A percentile compares a stretch with the other conserved stretches of the same genome.
Evolutionary conservation across 768 basidiomycete species (phyloP).

Genomic region (Phanerodontia chrysosporium): DNA sequence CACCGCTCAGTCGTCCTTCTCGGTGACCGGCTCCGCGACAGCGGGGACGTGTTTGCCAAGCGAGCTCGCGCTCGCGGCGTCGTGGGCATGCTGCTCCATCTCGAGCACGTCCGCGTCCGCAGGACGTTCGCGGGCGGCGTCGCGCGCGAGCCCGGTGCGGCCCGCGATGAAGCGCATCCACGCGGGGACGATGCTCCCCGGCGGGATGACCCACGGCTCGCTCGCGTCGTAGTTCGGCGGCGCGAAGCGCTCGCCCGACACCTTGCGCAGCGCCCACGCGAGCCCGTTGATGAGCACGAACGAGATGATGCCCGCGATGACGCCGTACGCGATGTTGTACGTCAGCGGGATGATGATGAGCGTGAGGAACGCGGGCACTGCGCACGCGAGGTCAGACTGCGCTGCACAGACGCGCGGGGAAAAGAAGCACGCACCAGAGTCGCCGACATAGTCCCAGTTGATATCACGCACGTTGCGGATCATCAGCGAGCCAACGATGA

Average conservation of each 20-base stretch:
- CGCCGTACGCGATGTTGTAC: slow-evolving; percentile 86
- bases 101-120: not conserved
- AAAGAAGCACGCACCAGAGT: slow-evolving; percentile 24
- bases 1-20: not conserved
- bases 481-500: slow-evolving; percentile 87
- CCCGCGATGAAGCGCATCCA: slow-evolving; percentile 45
- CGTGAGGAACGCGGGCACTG: slow-evolving; percentile 83
- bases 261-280: slow-evolving; percentile 51
- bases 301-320: slow-evolving; percentile 72
- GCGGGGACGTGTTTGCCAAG: not conserved
- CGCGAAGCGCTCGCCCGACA: slow-evolving; percentile 52
- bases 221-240: slow-evolving; percentile 62
- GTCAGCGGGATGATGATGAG: slow-evolving; percentile 75
- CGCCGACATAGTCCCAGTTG: slow-evolving; percentile 87
- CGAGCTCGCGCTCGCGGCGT: not conserved
- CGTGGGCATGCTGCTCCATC: not conserved
- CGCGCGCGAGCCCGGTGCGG: slow-evolving; percentile 2
- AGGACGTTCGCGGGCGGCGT: not conserved
- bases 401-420: too few relatives aligned
- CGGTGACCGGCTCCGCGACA: not conserved
- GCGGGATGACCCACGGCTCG: slow-evolving; percentile 70
- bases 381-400: slow-evolving; percentile 12
- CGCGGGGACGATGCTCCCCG: slow-evolving; percentile 60
- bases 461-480: slow-evolving; percentile 82
- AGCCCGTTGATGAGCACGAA: slow-evolving; percentile 73